Evolutionary conservation across 306 rosid species (phyloP).

Genomic region (Dalbergia cultrata): DNA sequence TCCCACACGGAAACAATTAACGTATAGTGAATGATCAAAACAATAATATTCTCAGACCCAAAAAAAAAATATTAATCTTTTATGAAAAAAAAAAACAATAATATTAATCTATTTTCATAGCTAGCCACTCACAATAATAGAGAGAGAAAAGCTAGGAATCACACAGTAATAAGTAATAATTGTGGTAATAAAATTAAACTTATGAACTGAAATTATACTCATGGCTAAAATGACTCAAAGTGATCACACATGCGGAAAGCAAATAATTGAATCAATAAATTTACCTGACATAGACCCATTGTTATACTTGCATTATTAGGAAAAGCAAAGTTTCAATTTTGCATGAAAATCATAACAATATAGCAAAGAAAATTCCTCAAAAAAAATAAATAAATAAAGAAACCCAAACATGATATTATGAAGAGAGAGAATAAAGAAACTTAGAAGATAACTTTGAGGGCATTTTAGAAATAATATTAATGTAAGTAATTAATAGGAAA

Average conservation of each 20-base stretch:
- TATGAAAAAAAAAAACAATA: too few relatives aligned
- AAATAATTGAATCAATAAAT: background rate
- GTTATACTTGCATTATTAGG: too few relatives aligned
- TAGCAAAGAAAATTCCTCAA: too few relatives aligned
- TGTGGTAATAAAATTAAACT: background rate
- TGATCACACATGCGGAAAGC: background rate
- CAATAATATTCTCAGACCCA: background rate
- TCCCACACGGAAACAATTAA: constrained; percentile 18
- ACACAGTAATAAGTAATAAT: background rate
- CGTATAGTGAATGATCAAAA: background rate
- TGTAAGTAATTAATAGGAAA: too few relatives aligned
- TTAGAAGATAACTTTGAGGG: too few relatives aligned
- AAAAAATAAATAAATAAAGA: too few relatives aligned
- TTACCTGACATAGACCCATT: background rate
- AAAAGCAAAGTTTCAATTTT: constrained; percentile 5
- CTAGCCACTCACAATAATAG: constrained; percentile 4
- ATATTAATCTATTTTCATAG: background rate
- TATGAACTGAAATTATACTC: background rate
- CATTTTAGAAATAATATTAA: too few relatives aligned
- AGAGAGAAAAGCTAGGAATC: constrained; percentile 10
- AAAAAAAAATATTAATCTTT: background rate
- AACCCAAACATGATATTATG: too few relatives aligned
- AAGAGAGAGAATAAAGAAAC: too few relatives aligned
- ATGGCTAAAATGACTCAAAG: background rate
- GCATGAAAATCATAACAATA: too few relatives aligned